Percentiles rank a stretch among this genome's conserved stretches.
These are phyloP conservation scores for Moesziomyces antarcticus DNA, from an alignment of 1,284 basidiomycete species.

Conservation along the genomic window DNA sequence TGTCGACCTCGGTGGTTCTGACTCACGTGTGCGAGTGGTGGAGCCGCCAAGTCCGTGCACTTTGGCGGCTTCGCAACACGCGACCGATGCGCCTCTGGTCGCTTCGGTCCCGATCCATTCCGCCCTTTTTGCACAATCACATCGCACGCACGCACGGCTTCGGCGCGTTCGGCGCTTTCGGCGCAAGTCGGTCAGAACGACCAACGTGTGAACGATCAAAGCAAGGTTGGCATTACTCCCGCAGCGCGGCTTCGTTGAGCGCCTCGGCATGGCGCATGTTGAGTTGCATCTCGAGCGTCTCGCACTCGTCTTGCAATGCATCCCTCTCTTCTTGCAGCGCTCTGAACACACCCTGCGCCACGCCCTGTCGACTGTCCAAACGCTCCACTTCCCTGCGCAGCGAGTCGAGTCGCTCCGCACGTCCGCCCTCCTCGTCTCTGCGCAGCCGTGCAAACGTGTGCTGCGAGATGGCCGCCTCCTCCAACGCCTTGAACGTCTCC, in stretches of 20 bases:
- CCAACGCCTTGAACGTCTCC: conserved; percentile 38
- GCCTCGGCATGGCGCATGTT: conserved; percentile 64
- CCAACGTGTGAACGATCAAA: too few species aligned
- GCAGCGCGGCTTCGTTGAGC: conserved; percentile 34
- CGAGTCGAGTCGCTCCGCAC: conserved; percentile 53
- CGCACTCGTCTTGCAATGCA: conserved; percentile 50
- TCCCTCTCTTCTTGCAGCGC: conserved; percentile 45
- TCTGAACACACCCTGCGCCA: conserved; percentile 56
- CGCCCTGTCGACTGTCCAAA: conserved; percentile 45
- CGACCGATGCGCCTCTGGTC: too few species aligned
- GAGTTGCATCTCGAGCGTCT: conserved; percentile 58
- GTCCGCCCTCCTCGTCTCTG: conserved; percentile 54
- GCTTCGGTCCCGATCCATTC: too few species aligned
- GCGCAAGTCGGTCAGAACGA: too few species aligned
- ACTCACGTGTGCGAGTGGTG: too few species aligned
- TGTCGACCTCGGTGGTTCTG: too few species aligned
- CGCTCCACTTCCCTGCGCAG: conserved; percentile 55
- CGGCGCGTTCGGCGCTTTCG: too few species aligned
- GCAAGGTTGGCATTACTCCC: background rate
- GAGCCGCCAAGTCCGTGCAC: too few species aligned
- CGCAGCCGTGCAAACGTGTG: conserved; percentile 54
- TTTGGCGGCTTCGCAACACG: too few species aligned
- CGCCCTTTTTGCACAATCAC: too few species aligned
- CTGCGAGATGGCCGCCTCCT: conserved; percentile 42
- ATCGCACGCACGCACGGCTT: too few species aligned